phyloP scores from a whole-genome alignment of 345 rosid species.

The Bruguiera gymnorhiza region DNA sequence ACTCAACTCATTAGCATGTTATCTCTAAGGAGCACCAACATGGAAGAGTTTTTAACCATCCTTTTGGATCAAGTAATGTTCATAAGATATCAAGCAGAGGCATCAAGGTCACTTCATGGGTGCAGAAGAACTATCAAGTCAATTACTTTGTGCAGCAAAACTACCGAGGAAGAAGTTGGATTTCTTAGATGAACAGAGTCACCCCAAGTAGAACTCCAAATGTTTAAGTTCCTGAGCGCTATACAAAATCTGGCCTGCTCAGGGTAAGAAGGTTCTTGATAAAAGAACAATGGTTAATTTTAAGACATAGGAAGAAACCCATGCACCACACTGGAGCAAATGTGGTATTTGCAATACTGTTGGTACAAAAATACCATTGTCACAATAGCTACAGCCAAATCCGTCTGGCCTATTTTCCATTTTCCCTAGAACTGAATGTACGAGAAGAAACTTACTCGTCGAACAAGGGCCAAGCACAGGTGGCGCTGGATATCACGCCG shows the following conservation, averaged over 20 bases:
- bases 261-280: too few relatives aligned
- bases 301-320: too few relatives aligned
- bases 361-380: too few relatives aligned
- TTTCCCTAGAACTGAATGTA: not conserved
- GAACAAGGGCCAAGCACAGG: slow-evolving; percentile 88
- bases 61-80: not conserved
- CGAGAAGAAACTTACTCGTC: slow-evolving; percentile 55
- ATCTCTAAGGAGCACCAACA: not conserved
- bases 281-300: too few relatives aligned
- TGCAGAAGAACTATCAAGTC: not conserved
- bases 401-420: too few relatives aligned
- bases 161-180: not conserved
- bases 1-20: not conserved
- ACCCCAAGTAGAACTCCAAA: too few relatives aligned
- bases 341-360: too few relatives aligned
- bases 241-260: too few relatives aligned
- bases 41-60: not conserved
- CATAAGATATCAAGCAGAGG: not conserved
- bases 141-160: too few relatives aligned
- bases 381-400: too few relatives aligned
- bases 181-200: not conserved
- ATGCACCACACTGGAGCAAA: too few relatives aligned
- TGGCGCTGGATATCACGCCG: slow-evolving; percentile 90
- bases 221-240: too few relatives aligned
- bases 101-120: not conserved